Evolutionary conservation across 2,329 filamentous ascomycete genomes (phyloP), one percentile per base, ranked within the genome.

Genomic region (Sporothrix pallida): DNA sequence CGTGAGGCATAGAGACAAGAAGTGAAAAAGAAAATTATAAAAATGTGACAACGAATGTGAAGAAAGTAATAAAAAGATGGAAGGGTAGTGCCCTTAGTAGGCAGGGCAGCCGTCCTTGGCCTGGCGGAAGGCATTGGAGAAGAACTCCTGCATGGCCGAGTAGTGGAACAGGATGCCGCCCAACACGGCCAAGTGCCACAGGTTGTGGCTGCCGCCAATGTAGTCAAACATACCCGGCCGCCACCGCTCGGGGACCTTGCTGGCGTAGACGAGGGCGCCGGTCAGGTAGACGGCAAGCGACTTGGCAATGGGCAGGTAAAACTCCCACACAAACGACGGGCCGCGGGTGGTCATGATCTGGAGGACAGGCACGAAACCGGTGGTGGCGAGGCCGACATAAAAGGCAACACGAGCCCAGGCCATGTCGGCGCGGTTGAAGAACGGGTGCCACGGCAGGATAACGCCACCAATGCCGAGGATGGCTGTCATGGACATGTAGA

Each of bases 141-240:
- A 99, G 82, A 99, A 96, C 73, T 94, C 89, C 82, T 98, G 93
- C 95, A 99, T 98, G 20, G 96, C 96, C 26, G 88, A 87, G 83
- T 98, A 99, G 82, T 99, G 96, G 81, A 97, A 98, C n/a, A 98
- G 83, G 74, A 99, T 99, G 12, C 96, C 96, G 17, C 95, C 94
- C 42, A 99, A 85, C 12, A 99, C 96, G 8, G 96, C 96, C 48
- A 97, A 83, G 82, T 99, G 96, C 96, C 96, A 99, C 74, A 99
- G 90, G 82, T 99, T 99, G 83, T 99, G 96, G 81, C 93, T 97
- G 63, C 94, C 95, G 54, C 96, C 96, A 56, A 97, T 87, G 81
- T 98, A 98, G 82, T 99, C 96, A 78, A 99, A 99, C 80, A 92
- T 89, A 69, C 96, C 96, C 0, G 96, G 96, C 78, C 87, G 92